A percentile compares a stretch with the other conserved stretches of the same genome.
phyloP scores from a whole-genome alignment of 371 early-diverging fungal genomes.

The Furculomyces boomerangus region DNA sequence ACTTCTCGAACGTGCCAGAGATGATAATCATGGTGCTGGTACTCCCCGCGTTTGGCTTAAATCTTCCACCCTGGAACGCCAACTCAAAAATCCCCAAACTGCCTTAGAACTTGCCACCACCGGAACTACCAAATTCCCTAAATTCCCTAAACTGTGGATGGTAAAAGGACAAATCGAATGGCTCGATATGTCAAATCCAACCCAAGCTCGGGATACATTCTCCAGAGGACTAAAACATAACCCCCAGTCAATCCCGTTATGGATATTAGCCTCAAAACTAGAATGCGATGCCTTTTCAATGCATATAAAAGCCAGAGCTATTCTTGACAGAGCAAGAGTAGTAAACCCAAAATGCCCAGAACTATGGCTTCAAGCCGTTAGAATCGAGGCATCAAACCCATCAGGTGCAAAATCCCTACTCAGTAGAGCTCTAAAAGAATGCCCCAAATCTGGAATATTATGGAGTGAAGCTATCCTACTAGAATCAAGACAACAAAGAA shows the following conservation, averaged over 20 bases:
- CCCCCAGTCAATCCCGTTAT: conserved; percentile 58
- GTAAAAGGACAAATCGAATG: conserved; percentile 47
- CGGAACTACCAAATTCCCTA: conserved; percentile 50
- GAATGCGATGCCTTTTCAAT: conserved; percentile 49
- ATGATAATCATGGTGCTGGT: conserved; percentile 24
- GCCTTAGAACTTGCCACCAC: conserved; percentile 53
- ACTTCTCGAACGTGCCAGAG: conserved; percentile 58
- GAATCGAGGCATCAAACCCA: conserved; percentile 28
- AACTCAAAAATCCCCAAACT: conserved; percentile 38
- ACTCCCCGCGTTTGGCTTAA: conserved; percentile 83
- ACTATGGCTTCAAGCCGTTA: conserved; percentile 79
- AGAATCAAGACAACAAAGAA: conserved; percentile 77
- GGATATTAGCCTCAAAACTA: conserved; percentile 58
- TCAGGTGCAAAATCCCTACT: conserved; percentile 59
- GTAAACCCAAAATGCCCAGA: conserved; percentile 60
- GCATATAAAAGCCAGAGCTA: conserved; percentile 64
- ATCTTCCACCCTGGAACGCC: conserved; percentile 68
- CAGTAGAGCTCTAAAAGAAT: conserved; percentile 81
- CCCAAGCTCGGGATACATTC: conserved; percentile 57
- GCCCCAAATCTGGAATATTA: conserved; percentile 66
- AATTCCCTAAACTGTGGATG: conserved; percentile 83
- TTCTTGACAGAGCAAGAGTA: conserved; percentile 72
- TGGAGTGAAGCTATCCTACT: conserved; percentile 80
- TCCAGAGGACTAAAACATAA: conserved; percentile 58
- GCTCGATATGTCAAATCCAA: conserved; percentile 27